Evolutionary conservation across 176 grass and related monocot species (phyloP).

Genomic region (Eremochloa ophiuroides): DNA sequence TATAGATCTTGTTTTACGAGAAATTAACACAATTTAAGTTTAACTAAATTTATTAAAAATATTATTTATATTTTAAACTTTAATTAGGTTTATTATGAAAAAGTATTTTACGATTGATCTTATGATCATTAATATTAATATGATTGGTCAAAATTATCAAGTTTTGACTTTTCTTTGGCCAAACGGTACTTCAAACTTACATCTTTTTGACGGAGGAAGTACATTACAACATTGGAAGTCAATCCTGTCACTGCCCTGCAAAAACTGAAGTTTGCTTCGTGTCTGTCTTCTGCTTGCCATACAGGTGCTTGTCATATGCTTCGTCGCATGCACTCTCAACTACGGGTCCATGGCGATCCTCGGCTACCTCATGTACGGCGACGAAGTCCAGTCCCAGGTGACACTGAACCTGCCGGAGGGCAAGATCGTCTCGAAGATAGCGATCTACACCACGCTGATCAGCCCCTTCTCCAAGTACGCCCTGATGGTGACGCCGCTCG

Average conservation of each 20-base stretch:
- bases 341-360: conserved; percentile 59
- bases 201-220: no score
- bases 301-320: conserved; percentile 66
- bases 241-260: not conserved
- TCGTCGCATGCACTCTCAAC: conserved; percentile 60
- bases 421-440: conserved; percentile 50
- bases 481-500: conserved; percentile 52
- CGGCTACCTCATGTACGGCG: conserved; percentile 82
- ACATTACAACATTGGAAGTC: no score
- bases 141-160: no score
- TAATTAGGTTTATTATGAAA: no score
- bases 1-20: no score
- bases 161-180: no score
- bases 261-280: not conserved
- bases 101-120: no score
- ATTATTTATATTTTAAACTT: no score
- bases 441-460: conserved; percentile 78
- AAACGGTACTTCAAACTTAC: no score
- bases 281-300: not conserved
- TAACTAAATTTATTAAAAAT: no score
- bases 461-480: conserved; percentile 81
- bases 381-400: conserved; percentile 51
- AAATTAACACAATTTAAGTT: no score
- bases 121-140: no score
- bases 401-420: conserved; percentile 73